Percentiles rank a stretch among this genome's conserved stretches.
Evolutionary conservation across 352 stramenopile genomes (phyloP).

Genomic region (Phytophthora agathidicida): DNA sequence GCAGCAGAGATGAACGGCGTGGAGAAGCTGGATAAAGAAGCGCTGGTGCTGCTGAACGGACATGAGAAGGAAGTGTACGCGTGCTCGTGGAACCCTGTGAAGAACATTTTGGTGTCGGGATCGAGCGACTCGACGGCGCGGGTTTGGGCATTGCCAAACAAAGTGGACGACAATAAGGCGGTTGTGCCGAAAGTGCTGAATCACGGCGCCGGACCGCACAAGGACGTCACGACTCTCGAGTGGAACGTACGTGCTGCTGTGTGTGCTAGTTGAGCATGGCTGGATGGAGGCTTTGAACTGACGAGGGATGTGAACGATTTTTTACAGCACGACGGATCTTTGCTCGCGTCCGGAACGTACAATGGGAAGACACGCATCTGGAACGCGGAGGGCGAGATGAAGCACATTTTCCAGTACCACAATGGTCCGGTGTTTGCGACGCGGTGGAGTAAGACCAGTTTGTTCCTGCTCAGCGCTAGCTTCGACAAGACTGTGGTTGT

Average conservation of each 20-base stretch:
- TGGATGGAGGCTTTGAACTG: conserved; percentile 17
- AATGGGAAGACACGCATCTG: conserved; percentile 93
- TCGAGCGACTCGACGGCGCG: conserved; percentile 95
- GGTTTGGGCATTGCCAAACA: conserved; percentile 93
- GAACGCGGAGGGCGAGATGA: conserved; percentile 76
- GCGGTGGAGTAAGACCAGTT: conserved; percentile 80
- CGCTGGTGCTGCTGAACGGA: conserved; percentile 71
- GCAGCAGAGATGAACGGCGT: conserved; percentile 65
- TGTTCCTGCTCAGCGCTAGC: conserved; percentile 78
- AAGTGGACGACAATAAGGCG: conserved; percentile 51
- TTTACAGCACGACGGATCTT: conserved; percentile 84
- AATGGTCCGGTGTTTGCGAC: conserved; percentile 88
- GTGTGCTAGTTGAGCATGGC: neutral
- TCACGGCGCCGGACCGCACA: conserved; percentile 91
- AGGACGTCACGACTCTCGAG: conserved; percentile 98
- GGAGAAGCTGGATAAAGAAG: conserved; percentile 66
- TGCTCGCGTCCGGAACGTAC: conserved; percentile 95
- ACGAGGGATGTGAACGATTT: conserved; percentile 14
- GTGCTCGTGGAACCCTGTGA: conserved; percentile 96
- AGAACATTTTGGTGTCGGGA: conserved; percentile 96
- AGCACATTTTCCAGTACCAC: conserved; percentile 85
- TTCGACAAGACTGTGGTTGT: conserved; percentile 89
- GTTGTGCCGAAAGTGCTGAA: conserved; percentile 63
- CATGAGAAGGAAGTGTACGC: conserved; percentile 96
- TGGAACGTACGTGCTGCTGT: conserved; percentile 94